Conservation (phyloP, 768 basidiomycete genomes). For the Suillus subluteus region DNA sequence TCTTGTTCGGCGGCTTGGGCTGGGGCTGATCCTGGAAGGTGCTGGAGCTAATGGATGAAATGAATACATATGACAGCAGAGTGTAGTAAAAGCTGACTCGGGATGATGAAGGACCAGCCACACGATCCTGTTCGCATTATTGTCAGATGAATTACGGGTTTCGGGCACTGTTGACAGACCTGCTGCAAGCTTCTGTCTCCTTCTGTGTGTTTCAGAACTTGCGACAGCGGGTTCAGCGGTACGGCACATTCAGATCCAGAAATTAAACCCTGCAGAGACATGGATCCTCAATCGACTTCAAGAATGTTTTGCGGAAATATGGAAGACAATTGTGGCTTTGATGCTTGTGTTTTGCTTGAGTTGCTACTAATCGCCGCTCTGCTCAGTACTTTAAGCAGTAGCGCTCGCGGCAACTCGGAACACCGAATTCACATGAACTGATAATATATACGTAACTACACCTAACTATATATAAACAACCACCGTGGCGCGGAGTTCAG, state of each 20-base stretch:
- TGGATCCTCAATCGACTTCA: conserved; percentile 27
- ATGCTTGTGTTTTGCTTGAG: background rate
- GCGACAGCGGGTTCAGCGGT: conserved; percentile 82
- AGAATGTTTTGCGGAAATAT: conserved; percentile 1
- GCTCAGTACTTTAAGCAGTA: background rate
- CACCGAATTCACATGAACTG: background rate
- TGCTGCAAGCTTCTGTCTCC: conserved; percentile 88
- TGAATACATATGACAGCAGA: conserved; percentile 6
- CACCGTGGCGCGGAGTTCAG: background rate
- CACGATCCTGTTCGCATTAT: conserved; percentile 59
- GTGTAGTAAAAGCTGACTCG: conserved; percentile 45
- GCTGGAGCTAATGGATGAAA: conserved; percentile 58
- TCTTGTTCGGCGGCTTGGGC: conserved; percentile 63
- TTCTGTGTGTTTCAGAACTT: conserved; percentile 89
- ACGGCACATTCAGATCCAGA: conserved; percentile 91
- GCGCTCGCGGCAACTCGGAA: conserved; percentile 6
- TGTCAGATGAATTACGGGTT: background rate
- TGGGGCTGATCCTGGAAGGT: conserved; percentile 65
- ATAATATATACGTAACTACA: background rate
- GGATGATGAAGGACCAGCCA: conserved; percentile 73
- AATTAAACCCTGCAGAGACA: conserved; percentile 80
- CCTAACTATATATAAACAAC: background rate
- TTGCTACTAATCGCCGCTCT: background rate
- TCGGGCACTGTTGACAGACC: conserved; percentile 44
- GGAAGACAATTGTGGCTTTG: background rate